Evolutionary conservation across 2,329 filamentous ascomycete species (phyloP), one percentile per base, ranked within the genome.

Genomic region (Sporothrix euskadiensis): DNA sequence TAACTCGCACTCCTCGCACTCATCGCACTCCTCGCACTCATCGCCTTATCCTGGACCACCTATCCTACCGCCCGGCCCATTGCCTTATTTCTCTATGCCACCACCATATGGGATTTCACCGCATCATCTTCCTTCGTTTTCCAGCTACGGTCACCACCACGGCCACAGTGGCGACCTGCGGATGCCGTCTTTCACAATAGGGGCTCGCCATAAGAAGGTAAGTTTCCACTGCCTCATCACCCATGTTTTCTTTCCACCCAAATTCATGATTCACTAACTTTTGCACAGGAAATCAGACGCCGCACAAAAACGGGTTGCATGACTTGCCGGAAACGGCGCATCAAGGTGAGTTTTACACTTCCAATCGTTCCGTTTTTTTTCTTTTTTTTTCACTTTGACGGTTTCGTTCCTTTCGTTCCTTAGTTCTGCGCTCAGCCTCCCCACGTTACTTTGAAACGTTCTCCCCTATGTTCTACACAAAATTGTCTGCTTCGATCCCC

Each of bases 221-320:
- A 22, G 10, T 5, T 30, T 9, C 35, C 3, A n/a, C n/a, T 1
- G 2, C n/a, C 9, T 47, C 57, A 12, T 9, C 26, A 9, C 8
- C 26, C 8, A 19, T 73, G 73, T 61, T 30, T 73, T 4, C 2
- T 14, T 19, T 49, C 10, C 14, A 49, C 4, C 44, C 14, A 32
- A 68, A 47, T n/a, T 2, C n/a, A 16, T 19, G 16, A 19, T 52
- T 26, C 66, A 57, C 57, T 63, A 16, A 32, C 32, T 14, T 0
- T 2, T 41, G 5, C 3, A 2, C 79, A 89, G 88, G 88, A 89
- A 79, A 89, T 89, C 78, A 89, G 89, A 80, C 85, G 88, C 75
- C 85, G 88, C 77, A 89, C 88, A 65, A 89, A 89, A 80, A 89
- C 88, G 1, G 88, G 88, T n/a, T 89, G 88, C 76, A 80, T 89